Evolutionary conservation across 371 early-diverging fungal species (phyloP), one percentile per base, ranked within the genome.

Genomic region (Haplosporangium sp.): DNA sequence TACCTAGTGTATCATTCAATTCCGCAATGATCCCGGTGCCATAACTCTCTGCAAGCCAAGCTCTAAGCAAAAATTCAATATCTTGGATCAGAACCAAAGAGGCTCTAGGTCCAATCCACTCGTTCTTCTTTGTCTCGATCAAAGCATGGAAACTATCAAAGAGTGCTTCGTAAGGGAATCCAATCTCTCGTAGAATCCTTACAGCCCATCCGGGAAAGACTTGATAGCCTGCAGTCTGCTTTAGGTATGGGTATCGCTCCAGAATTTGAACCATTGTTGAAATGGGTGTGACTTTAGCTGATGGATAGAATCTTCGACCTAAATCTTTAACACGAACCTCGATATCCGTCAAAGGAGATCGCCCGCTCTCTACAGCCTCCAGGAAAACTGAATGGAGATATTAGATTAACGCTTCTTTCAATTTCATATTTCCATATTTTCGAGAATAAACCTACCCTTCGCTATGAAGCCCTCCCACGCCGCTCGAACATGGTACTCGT

Each of bases 391-490:
- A 1, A 1, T n/a, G 17, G 2, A 53, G 45, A 27, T 20, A 1
- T 48, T 58, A 48, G 20, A 3, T 39, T 3, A 52, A 8, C 2
- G 20, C 9, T 8, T 42, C 20, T 34, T 27, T 27, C 27, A 27
- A 27, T 27, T 27, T 27, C 27, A 27, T 27, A 27, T 27, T 27
- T 27, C 27, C 27, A 27, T 27, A 27, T 27, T 27, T 27, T 27
- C 27, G 27, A 19, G 2, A 17, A 3, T 17, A 11, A 57, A n/a
- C 65, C 9, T 40, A 89, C 88, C 83, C 62, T 77, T 73, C 1
- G 76, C 66, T 27, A 91, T 78, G 35, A 92, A 84, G 19, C 83
- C 83, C 7, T 61, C 77, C 93, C 93, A 93, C 1, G 88, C 74
- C 9, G 74, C 67, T n/a, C 85, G 78, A 6, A 92, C 88, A 62